Evolutionary conservation across 2,329 filamentous ascomycete genomes (phyloP).

Genomic region (Aspergillus sp.): DNA sequence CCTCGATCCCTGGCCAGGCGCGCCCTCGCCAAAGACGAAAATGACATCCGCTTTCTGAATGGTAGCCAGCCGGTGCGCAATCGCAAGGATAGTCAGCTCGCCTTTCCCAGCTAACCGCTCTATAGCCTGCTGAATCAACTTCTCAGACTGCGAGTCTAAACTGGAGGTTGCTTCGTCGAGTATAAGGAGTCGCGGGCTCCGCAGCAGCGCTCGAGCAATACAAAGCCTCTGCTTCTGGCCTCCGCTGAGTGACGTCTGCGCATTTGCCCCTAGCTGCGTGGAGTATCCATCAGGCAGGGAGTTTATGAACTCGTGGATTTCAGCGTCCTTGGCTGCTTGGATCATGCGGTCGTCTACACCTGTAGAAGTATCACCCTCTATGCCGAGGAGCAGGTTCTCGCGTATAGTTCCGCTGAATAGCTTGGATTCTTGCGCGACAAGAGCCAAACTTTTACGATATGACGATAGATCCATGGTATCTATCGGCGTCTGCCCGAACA

Average conservation of each 20-base stretch:
- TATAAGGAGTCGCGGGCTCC: slow-evolving; percentile 53
- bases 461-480: slow-evolving; percentile 24
- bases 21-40: slow-evolving; percentile 70
- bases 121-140: slow-evolving; percentile 67
- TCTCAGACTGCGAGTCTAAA: slow-evolving; percentile 67
- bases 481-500: slow-evolving; percentile 35
- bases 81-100: slow-evolving; percentile 66
- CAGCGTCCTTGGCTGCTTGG: slow-evolving; percentile 51
- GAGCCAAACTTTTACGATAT: slow-evolving; percentile 34
- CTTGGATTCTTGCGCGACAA: slow-evolving; percentile 46
- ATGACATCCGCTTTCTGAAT: slow-evolving; percentile 79
- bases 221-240: slow-evolving; percentile 59
- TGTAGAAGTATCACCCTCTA: slow-evolving; percentile 26
- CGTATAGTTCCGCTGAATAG: slow-evolving; percentile 48
- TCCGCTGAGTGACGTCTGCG: slow-evolving; percentile 38
- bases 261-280: slow-evolving; percentile 52
- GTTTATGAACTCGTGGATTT: slow-evolving; percentile 55
- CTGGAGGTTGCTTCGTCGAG: slow-evolving; percentile 61
- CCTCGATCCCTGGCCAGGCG: slow-evolving; percentile 19
- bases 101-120: slow-evolving; percentile 55
- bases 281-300: slow-evolving; percentile 53
- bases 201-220: slow-evolving; percentile 56
- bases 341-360: slow-evolving; percentile 43
- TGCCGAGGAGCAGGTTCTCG: slow-evolving; percentile 50
- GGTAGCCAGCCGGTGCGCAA: slow-evolving; percentile 75